phyloP scores from a whole-genome alignment of 352 stramenopile species.

The Phytophthora boehmeriae region DNA sequence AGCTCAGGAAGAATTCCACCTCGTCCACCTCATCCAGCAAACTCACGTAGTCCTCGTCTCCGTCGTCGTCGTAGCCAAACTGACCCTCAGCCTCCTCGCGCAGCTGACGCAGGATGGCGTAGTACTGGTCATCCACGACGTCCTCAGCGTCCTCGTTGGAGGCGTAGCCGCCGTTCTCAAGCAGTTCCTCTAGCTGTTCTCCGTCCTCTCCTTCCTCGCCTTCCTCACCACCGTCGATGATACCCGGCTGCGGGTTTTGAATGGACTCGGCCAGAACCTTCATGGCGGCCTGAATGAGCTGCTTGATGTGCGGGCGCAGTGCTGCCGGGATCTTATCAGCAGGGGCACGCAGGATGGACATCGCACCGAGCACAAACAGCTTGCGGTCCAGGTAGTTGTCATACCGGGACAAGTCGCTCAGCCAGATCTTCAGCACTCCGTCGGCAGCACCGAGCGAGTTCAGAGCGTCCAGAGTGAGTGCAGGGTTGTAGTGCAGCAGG shows the following conservation, averaged over 20 bases:
- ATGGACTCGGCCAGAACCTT: slow-evolving; percentile 86
- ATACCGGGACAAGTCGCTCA: slow-evolving; percentile 85
- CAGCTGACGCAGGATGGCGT: slow-evolving; percentile 92
- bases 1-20: slow-evolving; percentile 91
- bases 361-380: slow-evolving; percentile 92
- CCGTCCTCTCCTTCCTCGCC: slow-evolving; percentile 51
- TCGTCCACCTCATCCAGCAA: slow-evolving; percentile 94
- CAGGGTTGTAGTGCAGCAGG: slow-evolving; percentile 94
- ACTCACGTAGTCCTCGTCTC: slow-evolving; percentile 94
- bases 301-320: slow-evolving; percentile 87
- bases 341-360: slow-evolving; percentile 91
- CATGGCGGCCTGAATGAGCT: slow-evolving; percentile 84
- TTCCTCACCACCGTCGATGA: slow-evolving; percentile 69
- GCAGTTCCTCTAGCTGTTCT: slow-evolving; percentile 82
- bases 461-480: slow-evolving; percentile 87
- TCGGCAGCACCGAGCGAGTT: slow-evolving; percentile 89
- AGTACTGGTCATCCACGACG: slow-evolving; percentile 94
- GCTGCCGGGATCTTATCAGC: slow-evolving; percentile 80
- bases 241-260: slow-evolving; percentile 59
- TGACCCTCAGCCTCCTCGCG: slow-evolving; percentile 86
- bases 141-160: slow-evolving; percentile 92
- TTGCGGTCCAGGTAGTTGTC: slow-evolving; percentile 91
- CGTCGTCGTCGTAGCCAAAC: slow-evolving; percentile 81
- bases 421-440: slow-evolving; percentile 92
- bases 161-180: slow-evolving; percentile 93